Conservation (phyloP, 371 early-diverging fungal genomes). For the Syncephalastrum monosporum region DNA sequence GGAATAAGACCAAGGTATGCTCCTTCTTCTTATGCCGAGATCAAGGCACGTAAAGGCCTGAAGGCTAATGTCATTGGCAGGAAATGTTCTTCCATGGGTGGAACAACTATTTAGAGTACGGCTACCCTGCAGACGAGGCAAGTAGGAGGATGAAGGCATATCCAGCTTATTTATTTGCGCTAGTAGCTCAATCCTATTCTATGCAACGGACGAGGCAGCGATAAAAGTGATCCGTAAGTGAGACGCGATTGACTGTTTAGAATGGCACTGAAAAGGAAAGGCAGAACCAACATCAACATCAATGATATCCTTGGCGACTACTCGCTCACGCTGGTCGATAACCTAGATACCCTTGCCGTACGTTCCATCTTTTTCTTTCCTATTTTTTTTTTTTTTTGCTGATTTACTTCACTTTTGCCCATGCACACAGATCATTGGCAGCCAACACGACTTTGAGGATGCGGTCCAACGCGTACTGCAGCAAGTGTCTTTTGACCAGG, state of each 20-base stretch:
- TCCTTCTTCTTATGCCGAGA: too few species aligned
- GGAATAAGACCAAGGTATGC: constrained; percentile 33
- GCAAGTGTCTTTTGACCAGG: constrained; percentile 73
- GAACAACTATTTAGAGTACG: constrained; percentile 80
- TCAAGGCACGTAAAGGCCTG: too few species aligned
- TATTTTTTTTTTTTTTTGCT: background rate
- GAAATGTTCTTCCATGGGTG: constrained; percentile 90
- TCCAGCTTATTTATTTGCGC: background rate
- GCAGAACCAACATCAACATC: constrained; percentile 57
- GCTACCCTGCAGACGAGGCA: constrained; percentile 91
- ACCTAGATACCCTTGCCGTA: constrained; percentile 84
- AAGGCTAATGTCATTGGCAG: constrained; percentile 19
- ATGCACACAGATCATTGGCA: constrained; percentile 60
- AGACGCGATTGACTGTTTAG: constrained; percentile 3
- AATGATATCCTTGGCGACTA: constrained; percentile 95
- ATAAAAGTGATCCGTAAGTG: constrained; percentile 66
- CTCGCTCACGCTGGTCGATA: constrained; percentile 88
- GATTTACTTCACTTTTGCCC: background rate
- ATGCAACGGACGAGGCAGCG: constrained; percentile 82
- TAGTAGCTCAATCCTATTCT: constrained; percentile 75
- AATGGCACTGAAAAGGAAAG: constrained; percentile 1
- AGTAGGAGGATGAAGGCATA: background rate
- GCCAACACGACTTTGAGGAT: constrained; percentile 65
- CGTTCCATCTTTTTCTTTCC: constrained; percentile 7
- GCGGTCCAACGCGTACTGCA: constrained; percentile 70